Conservation (phyloP, 805 yeast species). For the Kuraishia ogatae region DNA sequence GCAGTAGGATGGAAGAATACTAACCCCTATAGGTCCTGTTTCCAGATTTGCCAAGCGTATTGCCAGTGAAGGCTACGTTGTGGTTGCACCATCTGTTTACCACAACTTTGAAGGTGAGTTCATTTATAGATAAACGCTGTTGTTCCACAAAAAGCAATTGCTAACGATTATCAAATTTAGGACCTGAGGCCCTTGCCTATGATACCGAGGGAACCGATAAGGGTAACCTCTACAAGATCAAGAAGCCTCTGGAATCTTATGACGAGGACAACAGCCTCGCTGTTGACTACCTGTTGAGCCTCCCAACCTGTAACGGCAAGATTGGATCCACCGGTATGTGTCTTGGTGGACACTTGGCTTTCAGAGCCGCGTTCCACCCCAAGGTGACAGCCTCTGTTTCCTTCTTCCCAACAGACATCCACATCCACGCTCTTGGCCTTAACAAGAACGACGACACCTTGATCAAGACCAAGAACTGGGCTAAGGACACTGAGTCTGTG, state of each 20-base stretch:
- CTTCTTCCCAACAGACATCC: constrained; percentile 78
- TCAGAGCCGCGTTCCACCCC: constrained; percentile 55
- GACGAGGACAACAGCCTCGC: constrained; percentile 66
- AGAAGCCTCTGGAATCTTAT: constrained; percentile 61
- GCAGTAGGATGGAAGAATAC: too few relatives aligned
- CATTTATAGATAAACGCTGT: not conserved
- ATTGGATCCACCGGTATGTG: constrained; percentile 87
- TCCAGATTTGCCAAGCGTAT: constrained; percentile 68
- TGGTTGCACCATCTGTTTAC: constrained; percentile 72
- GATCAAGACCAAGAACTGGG: constrained; percentile 42
- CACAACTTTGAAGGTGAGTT: constrained; percentile 51
- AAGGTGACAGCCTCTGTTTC: constrained; percentile 62
- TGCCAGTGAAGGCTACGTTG: constrained; percentile 74
- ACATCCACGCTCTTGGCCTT: constrained; percentile 54
- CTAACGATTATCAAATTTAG: constrained; percentile 7
- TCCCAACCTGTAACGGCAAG: constrained; percentile 60
- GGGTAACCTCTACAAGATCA: constrained; percentile 59
- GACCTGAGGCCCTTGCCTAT: constrained; percentile 55
- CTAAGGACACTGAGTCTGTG: constrained; percentile 47
- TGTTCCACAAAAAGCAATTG: not conserved
- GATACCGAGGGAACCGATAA: constrained; percentile 68
- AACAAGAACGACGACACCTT: constrained; percentile 61
- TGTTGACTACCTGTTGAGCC: constrained; percentile 48
- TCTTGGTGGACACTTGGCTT: constrained; percentile 77
- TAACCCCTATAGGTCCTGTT: constrained; percentile 59